A percentile compares a stretch with the other conserved stretches of the same genome.
phyloP scores from a whole-genome alignment of 2,329 filamentous ascomycete species.

The Colletotrichum magnum region DNA sequence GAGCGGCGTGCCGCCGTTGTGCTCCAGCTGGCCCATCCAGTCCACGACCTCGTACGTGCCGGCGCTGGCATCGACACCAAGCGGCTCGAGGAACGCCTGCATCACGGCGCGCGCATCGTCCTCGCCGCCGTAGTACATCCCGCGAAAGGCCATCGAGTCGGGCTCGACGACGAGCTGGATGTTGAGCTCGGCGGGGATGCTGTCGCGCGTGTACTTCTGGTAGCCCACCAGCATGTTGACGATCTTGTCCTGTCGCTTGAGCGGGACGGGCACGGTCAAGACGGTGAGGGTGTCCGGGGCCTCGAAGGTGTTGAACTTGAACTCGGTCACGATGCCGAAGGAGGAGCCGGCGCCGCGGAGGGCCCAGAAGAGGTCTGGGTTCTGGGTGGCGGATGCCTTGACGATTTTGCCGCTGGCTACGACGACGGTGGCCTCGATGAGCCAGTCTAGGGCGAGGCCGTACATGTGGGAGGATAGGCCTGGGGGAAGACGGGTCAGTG shows the following conservation, averaged over 20 bases:
- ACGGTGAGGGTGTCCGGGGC: conserved; percentile 51
- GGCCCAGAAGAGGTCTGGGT: conserved; percentile 60
- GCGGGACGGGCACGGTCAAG: conserved; percentile 39
- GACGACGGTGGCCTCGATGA: conserved; percentile 53
- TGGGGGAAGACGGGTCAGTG: neutral
- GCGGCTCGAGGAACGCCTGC: conserved; percentile 11
- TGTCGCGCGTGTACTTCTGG: conserved; percentile 45
- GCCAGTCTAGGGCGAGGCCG: conserved; percentile 52
- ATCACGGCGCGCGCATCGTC: conserved; percentile 36
- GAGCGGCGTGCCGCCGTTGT: conserved; percentile 37
- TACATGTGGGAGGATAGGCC: conserved; percentile 42
- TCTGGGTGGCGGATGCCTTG: conserved; percentile 49
- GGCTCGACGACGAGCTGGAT: conserved; percentile 42
- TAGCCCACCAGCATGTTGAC: conserved; percentile 38
- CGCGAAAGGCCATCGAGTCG: conserved; percentile 44
- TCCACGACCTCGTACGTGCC: conserved; percentile 11
- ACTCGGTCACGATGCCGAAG: conserved; percentile 57
- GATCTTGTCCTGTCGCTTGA: conserved; percentile 5
- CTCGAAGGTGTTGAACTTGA: conserved; percentile 56
- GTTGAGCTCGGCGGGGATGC: conserved; percentile 46
- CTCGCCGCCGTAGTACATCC: conserved; percentile 47
- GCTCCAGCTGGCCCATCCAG: conserved; percentile 47
- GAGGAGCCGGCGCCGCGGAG: conserved; percentile 58
- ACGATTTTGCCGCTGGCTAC: conserved; percentile 53
- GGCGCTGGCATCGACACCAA: conserved; percentile 18